Percentiles rank a stretch among this genome's conserved stretches.
These are phyloP conservation scores for Rhodotorula sp. DNA, from an alignment of 1,284 basidiomycete genomes.

Conservation along the genomic window DNA sequence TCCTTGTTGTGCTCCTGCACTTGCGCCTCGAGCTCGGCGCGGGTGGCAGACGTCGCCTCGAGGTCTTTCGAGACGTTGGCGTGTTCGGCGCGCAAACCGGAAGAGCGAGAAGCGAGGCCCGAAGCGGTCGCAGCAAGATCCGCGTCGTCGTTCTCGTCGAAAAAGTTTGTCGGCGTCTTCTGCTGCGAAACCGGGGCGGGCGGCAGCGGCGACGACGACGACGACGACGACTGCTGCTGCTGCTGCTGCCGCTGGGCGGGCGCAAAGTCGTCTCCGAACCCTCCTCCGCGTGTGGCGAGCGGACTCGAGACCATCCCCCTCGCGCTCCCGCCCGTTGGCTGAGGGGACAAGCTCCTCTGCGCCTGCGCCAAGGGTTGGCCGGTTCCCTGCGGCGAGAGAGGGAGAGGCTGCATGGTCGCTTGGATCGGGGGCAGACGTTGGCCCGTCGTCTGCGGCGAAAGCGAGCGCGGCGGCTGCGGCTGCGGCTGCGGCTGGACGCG, in stretches of 20 bases:
- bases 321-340: slow-evolving; percentile 21
- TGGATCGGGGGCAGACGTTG: background rate
- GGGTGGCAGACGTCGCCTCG: slow-evolving; percentile 71
- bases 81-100: slow-evolving; percentile 17
- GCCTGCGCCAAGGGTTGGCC: too few species aligned
- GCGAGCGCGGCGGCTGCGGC: background rate
- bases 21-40: slow-evolving; percentile 49
- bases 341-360: slow-evolving; percentile 16
- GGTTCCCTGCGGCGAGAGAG: slow-evolving; percentile 24
- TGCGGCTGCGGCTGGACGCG: too few species aligned
- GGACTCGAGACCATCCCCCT: background rate
- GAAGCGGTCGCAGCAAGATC: slow-evolving; percentile 22
- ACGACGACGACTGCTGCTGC: background rate
- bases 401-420: too few species aligned
- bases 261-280: slow-evolving; percentile 30
- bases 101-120: slow-evolving; percentile 2
- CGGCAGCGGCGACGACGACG: background rate
- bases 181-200: background rate
- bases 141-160: slow-evolving; percentile 41
- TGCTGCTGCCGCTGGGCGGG: too few species aligned
- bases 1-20: slow-evolving; percentile 64
- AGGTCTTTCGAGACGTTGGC: slow-evolving; percentile 54
- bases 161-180: slow-evolving; percentile 26
- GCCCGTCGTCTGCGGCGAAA: background rate
- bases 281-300: background rate